Base-by-base conservation (phyloP, 768 basidiomycete genomes). In the Suillus subalutaceus region DNA sequence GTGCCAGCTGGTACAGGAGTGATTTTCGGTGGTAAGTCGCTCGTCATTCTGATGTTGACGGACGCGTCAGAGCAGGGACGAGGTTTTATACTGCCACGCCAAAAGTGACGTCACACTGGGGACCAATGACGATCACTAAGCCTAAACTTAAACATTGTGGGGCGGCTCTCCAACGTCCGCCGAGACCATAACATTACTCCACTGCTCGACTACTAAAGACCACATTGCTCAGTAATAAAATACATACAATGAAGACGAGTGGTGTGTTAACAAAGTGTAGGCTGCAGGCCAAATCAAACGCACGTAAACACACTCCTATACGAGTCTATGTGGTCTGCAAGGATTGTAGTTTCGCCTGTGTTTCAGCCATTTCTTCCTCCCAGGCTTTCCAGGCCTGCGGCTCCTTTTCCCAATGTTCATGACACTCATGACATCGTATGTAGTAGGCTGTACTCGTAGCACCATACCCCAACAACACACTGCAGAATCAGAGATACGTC, bases 371-470 rank as follows among this genome's bases (percentile, higher is more conserved):
- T 53, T 85, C 84, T 44, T 77, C 67, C 48, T 83, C 69, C 86
- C 86, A 86, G 32, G 73, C 82, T 56, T 72, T 65, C 81, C 82
- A 79, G 38, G 65, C 75, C 8, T 61, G 52, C 5, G 84, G 79
- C 37, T 83, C 71, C 15, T 73, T 65, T 15, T 72, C 66, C 71
- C 79, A 81, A 58, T 78, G 75, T 8, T 76, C 73, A 48, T 78
- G 76, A 70, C 86, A 87, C 40, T 84, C 79, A n/a, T 82, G 75
- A 67, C 86, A 87, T 3, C 79, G 77, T 65, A 87, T 86, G 68
- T 76, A 87, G 68, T 82, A 85, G 1, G 82, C 83, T 3, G 75
- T 74, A 12, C 65, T 38, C 57, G 70, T 74, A 13, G 74, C 71
- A 4, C 79, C 79, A 59, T 75, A 86, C 35, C 79, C 80, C 30